phyloP scores from a whole-genome alignment of 1,284 basidiomycete genomes.

The Cutaneotrichosporon sp. region DNA sequence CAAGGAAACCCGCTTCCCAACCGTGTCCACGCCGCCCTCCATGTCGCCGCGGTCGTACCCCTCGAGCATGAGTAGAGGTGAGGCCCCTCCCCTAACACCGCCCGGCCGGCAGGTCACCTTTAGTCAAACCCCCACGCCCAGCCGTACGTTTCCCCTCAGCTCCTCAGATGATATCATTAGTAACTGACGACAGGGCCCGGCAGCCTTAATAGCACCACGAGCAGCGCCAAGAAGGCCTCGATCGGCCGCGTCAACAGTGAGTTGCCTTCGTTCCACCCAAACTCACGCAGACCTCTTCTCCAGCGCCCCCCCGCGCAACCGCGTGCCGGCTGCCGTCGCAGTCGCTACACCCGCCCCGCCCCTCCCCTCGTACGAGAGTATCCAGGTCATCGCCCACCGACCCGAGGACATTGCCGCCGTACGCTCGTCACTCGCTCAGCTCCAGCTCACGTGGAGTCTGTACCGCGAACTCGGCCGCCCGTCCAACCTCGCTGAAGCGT shows the following conservation, averaged over 20 bases:
- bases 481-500: slow-evolving; percentile 12
- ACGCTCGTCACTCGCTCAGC: slow-evolving; percentile 9
- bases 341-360: neutral
- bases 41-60: slow-evolving; percentile 1
- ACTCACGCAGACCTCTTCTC: slow-evolving; percentile 1
- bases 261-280: neutral
- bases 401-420: slow-evolving; percentile 15
- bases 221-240: neutral
- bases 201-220: neutral
- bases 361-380: slow-evolving; percentile 5
- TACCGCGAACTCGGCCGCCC: slow-evolving; percentile 14
- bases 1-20: neutral
- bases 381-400: slow-evolving; percentile 12
- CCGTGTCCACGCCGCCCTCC: neutral
- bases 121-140: neutral
- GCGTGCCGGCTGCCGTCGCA: neutral
- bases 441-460: slow-evolving; percentile 16
- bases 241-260: slow-evolving; percentile 1
- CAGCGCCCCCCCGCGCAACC: neutral
- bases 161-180: neutral
- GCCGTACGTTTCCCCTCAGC: neutral
- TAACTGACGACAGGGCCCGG: neutral
- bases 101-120: neutral
- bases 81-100: neutral
- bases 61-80: neutral